These are phyloP conservation scores for Tulasnella sp. DNA, from an alignment of 768 basidiomycete genomes.

Conservation along the genomic window DNA sequence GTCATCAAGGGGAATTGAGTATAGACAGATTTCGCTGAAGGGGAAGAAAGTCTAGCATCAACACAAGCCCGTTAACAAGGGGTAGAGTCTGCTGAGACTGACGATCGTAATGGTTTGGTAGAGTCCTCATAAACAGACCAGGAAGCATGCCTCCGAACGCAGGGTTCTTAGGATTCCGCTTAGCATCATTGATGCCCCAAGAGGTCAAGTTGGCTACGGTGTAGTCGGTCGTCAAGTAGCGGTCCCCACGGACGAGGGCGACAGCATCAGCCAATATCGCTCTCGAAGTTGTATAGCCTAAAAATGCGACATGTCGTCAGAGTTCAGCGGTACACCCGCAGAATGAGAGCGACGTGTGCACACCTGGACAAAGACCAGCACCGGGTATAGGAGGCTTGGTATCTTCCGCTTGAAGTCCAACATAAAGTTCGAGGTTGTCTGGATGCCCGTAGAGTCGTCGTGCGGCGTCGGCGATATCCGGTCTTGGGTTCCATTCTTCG, in stretches of 20 bases:
- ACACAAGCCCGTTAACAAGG: neutral
- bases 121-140: slow-evolving; percentile 63
- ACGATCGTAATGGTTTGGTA: slow-evolving; percentile 65
- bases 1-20: slow-evolving; percentile 71
- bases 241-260: slow-evolving; percentile 44
- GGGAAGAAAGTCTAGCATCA: neutral
- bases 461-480: slow-evolving; percentile 28
- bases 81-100: neutral
- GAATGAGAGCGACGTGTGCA: no score
- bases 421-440: slow-evolving; percentile 31
- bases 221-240: slow-evolving; percentile 71
- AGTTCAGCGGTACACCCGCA: neutral
- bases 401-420: slow-evolving; percentile 29
- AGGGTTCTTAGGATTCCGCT: slow-evolving; percentile 41
- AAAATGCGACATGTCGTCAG: no score
- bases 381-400: slow-evolving; percentile 8
- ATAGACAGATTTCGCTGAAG: slow-evolving; percentile 16
- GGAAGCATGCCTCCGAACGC: slow-evolving; percentile 72
- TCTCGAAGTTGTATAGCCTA: slow-evolving; percentile 28
- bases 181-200: slow-evolving; percentile 56
- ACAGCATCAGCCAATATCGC: slow-evolving; percentile 33
- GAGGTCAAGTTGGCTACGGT: slow-evolving; percentile 72
- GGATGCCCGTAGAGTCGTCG: slow-evolving; percentile 25
- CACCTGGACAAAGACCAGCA: slow-evolving; percentile 29
- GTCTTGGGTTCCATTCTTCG: slow-evolving; percentile 31